A percentile compares a stretch with the other conserved stretches of the same genome.
Conservation (phyloP, 2,329 filamentous ascomycete species). For the Aspergillus vadensis region DNA sequence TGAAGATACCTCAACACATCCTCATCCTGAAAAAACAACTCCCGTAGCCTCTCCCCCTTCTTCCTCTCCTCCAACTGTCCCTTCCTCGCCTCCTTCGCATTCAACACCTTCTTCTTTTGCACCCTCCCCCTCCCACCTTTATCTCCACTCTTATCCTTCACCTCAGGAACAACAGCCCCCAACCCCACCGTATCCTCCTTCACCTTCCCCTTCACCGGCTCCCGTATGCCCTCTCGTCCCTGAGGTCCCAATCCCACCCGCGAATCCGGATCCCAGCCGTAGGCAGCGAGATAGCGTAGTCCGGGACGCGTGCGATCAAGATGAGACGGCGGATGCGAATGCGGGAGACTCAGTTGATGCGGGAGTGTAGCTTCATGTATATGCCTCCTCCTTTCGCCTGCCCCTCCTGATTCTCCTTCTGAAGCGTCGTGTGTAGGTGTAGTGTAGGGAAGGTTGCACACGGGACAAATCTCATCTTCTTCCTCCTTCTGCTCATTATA, state of each 20-base stretch:
- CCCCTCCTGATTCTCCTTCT: neutral
- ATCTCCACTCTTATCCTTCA: slow-evolving; percentile 30
- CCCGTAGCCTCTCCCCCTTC: slow-evolving; percentile 64
- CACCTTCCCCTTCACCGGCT: slow-evolving; percentile 69
- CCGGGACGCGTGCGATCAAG: slow-evolving; percentile 60
- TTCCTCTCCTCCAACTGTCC: slow-evolving; percentile 63
- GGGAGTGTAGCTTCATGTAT: slow-evolving; percentile 55
- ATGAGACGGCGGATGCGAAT: slow-evolving; percentile 60
- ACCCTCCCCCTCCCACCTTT: slow-evolving; percentile 31
- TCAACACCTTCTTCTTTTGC: slow-evolving; percentile 54
- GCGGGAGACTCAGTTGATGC: slow-evolving; percentile 59
- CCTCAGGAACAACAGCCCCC: slow-evolving; percentile 49
- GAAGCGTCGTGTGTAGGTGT: neutral
- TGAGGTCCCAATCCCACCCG: slow-evolving; percentile 69
- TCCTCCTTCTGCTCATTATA: neutral
- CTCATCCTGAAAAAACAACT: slow-evolving; percentile 73
- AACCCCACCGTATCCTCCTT: slow-evolving; percentile 78
- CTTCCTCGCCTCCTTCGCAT: slow-evolving; percentile 70
- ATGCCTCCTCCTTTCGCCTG: neutral
- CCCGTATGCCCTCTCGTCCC: slow-evolving; percentile 69
- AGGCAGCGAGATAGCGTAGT: slow-evolving; percentile 57
- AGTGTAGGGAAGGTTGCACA: slow-evolving; percentile 60
- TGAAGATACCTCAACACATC: slow-evolving; percentile 73
- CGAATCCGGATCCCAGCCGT: slow-evolving; percentile 63
- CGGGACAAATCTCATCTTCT: slow-evolving; percentile 47